Evolutionary conservation across 2,329 filamentous ascomycete genomes (phyloP).

Genomic region (Phyllosticta ampelicida): DNA sequence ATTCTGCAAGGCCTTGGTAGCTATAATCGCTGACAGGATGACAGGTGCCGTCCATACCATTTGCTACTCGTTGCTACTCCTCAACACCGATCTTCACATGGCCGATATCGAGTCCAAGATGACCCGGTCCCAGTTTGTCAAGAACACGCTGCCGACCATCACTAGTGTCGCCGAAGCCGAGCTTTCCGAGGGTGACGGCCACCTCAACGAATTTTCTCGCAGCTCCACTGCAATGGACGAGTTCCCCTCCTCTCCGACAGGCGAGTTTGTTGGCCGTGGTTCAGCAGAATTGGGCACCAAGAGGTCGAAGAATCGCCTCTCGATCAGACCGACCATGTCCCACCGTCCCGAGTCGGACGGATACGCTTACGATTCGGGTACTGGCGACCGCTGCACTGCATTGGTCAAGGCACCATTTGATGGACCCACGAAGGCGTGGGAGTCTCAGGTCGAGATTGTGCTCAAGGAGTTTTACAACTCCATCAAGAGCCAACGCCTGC

Average conservation of each 20-base stretch:
- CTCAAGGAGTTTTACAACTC: constrained; percentile 86
- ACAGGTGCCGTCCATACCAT: constrained; percentile 92
- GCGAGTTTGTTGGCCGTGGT: not conserved
- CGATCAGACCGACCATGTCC: constrained; percentile 6
- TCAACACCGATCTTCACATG: constrained; percentile 92
- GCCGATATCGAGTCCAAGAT: constrained; percentile 95
- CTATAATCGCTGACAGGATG: not conserved
- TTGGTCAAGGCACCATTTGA: constrained; percentile 68
- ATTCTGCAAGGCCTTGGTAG: not conserved
- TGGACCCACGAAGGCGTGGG: constrained; percentile 70
- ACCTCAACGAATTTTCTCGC: constrained; percentile 14
- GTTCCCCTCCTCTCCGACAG: constrained; percentile 5
- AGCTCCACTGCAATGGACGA: constrained; percentile 2
- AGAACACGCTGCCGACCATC: constrained; percentile 90
- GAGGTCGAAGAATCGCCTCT: constrained; percentile 18
- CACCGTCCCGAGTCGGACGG: constrained; percentile 26
- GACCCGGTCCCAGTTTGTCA: constrained; percentile 88
- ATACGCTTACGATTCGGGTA: constrained; percentile 22
- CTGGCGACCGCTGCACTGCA: constrained; percentile 54
- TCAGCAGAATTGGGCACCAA: constrained; percentile 14
- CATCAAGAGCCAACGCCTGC: constrained; percentile 77
- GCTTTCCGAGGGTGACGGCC: not conserved
- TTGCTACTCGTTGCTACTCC: constrained; percentile 85
- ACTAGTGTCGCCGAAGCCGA: constrained; percentile 58
- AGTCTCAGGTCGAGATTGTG: constrained; percentile 78